Evolutionary conservation across 2,329 filamentous ascomycete species (phyloP).

Genomic region (Immersiporthe knoxdaviesiana): DNA sequence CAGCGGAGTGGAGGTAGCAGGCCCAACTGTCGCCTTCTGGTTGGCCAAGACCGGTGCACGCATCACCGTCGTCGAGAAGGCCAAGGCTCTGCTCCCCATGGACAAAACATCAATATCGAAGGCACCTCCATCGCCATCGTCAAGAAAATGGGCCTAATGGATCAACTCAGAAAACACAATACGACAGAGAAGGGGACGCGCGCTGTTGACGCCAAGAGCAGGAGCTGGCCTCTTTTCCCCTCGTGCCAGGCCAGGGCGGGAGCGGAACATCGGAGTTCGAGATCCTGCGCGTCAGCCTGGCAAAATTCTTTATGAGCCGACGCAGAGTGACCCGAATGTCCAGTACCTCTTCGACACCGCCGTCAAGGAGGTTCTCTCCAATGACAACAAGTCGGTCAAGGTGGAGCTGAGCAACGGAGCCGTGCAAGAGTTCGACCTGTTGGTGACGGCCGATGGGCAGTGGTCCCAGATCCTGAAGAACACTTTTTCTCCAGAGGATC

Average conservation of each 20-base stretch:
- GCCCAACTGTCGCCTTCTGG: conserved; percentile 52
- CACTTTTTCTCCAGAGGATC: conserved; percentile 39
- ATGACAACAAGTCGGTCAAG: conserved; percentile 35
- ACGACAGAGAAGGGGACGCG: conserved; percentile 42
- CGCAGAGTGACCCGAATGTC: conserved; percentile 31
- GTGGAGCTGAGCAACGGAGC: conserved; percentile 32
- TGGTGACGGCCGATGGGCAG: conserved; percentile 60
- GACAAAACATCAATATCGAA: conserved; percentile 58
- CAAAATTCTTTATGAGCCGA: conserved; percentile 50
- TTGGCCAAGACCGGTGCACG: conserved; percentile 45
- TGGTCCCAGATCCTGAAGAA: conserved; percentile 51
- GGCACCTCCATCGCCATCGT: conserved; percentile 53
- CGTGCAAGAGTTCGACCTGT: conserved; percentile 49
- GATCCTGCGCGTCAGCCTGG: conserved; percentile 60
- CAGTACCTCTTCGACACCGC: conserved; percentile 36
- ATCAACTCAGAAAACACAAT: conserved; percentile 30
- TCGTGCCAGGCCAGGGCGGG: conserved; percentile 45
- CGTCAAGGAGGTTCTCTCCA: conserved; percentile 46
- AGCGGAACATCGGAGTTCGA: conserved; percentile 59
- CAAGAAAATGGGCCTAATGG: conserved; percentile 54
- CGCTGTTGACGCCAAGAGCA: conserved; percentile 47
- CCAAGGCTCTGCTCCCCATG: conserved; percentile 47
- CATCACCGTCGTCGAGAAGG: conserved; percentile 48
- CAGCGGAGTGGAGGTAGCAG: conserved; percentile 40
- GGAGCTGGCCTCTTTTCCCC: conserved; percentile 42